Percentiles rank a stretch among this genome's conserved stretches.
Conservation (phyloP, 768 basidiomycete genomes). For the Rhodotorula kratochvilovae region DNA sequence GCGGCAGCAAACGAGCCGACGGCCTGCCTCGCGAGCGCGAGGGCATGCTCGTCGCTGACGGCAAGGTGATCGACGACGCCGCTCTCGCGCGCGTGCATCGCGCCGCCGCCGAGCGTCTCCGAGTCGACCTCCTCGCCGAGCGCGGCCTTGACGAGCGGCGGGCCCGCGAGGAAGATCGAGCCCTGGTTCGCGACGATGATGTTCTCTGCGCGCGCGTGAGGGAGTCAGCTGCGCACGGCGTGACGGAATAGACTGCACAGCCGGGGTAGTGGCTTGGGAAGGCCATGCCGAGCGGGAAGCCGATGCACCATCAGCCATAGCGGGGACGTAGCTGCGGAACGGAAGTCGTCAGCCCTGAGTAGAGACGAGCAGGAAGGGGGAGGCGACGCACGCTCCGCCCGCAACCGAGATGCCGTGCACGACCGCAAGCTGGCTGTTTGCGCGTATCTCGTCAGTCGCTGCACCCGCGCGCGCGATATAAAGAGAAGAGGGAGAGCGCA, state of each 20-base stretch:
- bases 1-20: conserved; percentile 54
- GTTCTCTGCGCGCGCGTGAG: conserved; percentile 50
- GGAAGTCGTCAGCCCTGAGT: background rate
- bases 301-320: conserved; percentile 76
- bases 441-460: background rate
- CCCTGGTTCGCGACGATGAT: conserved; percentile 87
- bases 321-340: conserved; percentile 59
- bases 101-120: conserved; percentile 81
- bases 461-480: background rate
- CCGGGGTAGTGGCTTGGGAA: too few relatives aligned
- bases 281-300: background rate
- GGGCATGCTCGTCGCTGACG: conserved; percentile 75
- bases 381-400: conserved; percentile 50
- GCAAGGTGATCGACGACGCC: conserved; percentile 84
- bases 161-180: conserved; percentile 87
- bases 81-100: conserved; percentile 78
- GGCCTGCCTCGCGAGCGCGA: conserved; percentile 69
- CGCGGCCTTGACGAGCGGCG: conserved; percentile 88
- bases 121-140: conserved; percentile 90
- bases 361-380: background rate
- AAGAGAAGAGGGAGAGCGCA: background rate
- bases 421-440: conserved; percentile 65
- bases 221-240: too few relatives aligned
- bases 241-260: too few relatives aligned
- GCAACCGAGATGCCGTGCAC: conserved; percentile 94